Evolutionary conservation across 441 rosid species (phyloP).

Genomic region (Corymbia calophylla): DNA sequence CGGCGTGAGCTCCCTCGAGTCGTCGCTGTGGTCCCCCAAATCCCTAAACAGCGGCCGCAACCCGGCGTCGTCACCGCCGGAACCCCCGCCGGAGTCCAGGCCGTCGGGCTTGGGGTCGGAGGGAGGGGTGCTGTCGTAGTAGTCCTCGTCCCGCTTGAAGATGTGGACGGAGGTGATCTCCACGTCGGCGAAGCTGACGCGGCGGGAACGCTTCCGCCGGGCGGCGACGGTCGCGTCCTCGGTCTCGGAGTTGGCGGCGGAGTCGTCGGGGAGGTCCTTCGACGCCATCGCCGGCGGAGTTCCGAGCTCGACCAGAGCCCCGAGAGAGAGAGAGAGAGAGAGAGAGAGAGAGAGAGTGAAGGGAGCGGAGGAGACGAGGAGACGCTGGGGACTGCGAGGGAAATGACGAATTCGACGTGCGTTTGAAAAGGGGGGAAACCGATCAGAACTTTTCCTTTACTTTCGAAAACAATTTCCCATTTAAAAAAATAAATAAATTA

Average conservation of each 20-base stretch:
- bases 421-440: not conserved
- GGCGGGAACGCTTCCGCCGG: slow-evolving; percentile 58
- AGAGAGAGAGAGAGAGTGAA: not conserved
- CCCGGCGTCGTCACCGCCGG: slow-evolving; percentile 10
- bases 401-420: not conserved
- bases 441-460: not conserved
- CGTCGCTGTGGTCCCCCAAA: slow-evolving; percentile 42
- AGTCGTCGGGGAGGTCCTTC: slow-evolving; percentile 24
- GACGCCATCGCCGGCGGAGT: slow-evolving; percentile 29
- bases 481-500: not conserved
- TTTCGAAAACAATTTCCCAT: not conserved
- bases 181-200: slow-evolving; percentile 94
- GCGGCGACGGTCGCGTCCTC: slow-evolving; percentile 67
- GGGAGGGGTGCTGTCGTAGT: slow-evolving; percentile 40
- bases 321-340: not conserved
- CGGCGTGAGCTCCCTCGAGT: slow-evolving; percentile 25
- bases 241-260: slow-evolving; percentile 42
- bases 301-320: not conserved
- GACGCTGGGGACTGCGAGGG: not conserved
- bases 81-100: slow-evolving; percentile 4
- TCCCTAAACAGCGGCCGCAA: slow-evolving; percentile 52
- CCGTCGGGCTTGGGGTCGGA: slow-evolving; percentile 16
- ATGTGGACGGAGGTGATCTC: slow-evolving; percentile 90
- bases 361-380: not conserved
- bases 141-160: slow-evolving; percentile 81